These are phyloP conservation scores for Vigna nakashimae DNA, from an alignment of 306 rosid species.

Conservation along the genomic window DNA sequence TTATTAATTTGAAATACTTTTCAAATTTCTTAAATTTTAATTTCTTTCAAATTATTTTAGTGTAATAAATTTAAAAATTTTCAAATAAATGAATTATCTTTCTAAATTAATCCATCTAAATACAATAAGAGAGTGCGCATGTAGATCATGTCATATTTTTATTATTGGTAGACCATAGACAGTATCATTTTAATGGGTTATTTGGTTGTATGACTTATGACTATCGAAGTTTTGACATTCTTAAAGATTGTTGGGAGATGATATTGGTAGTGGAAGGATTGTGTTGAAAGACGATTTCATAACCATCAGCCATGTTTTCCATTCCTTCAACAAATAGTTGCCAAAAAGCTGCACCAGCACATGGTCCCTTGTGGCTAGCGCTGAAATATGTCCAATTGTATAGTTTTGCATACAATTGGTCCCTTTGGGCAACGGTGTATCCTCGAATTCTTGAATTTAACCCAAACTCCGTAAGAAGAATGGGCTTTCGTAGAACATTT, in stretches of 20 bases:
- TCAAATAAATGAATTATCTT: too few species aligned
- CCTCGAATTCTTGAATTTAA: slow-evolving; percentile 26
- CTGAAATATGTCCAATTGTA: slow-evolving; percentile 2
- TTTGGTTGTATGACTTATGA: too few species aligned
- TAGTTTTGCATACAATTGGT: slow-evolving; percentile 27
- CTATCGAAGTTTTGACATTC: neutral
- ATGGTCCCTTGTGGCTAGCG: slow-evolving; percentile 15
- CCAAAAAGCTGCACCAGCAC: slow-evolving; percentile 49
- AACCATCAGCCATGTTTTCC: slow-evolving; percentile 33
- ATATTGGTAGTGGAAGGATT: slow-evolving; percentile 40
- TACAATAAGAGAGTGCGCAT: too few species aligned
- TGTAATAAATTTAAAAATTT: too few species aligned
- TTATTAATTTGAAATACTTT: too few species aligned
- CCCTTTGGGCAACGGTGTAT: slow-evolving; percentile 33
- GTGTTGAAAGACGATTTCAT: slow-evolving; percentile 36
- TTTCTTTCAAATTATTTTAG: too few species aligned
- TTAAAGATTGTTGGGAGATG: slow-evolving; percentile 40
- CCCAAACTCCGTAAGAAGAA: slow-evolving; percentile 44
- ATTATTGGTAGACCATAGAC: too few species aligned
- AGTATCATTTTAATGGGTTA: too few species aligned
- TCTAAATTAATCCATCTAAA: too few species aligned
- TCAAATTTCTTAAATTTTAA: too few species aligned
- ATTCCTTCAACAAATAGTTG: slow-evolving; percentile 43
- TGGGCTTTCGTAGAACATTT: neutral
- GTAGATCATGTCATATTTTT: too few species aligned